phyloP scores from a whole-genome alignment of 2,329 filamentous ascomycete genomes.

The Pseudopyrenochaeta lycopersici region DNA sequence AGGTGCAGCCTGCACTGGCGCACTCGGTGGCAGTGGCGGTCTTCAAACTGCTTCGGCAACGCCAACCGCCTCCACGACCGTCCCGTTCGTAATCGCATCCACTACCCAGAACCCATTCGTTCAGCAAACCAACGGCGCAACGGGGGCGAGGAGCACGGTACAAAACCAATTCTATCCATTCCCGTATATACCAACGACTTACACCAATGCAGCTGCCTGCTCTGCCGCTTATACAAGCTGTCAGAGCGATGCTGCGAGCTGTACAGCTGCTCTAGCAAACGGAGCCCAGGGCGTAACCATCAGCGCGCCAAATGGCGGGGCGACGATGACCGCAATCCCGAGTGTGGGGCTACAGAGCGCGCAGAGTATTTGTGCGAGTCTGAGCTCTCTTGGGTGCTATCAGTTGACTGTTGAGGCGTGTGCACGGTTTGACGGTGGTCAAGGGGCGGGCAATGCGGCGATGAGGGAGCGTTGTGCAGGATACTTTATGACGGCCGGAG shows the following conservation, averaged over 20 bases:
- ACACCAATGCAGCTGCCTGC: slow-evolving; percentile 60
- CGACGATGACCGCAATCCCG: slow-evolving; percentile 57
- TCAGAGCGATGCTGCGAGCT: slow-evolving; percentile 55
- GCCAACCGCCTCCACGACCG: slow-evolving; percentile 21
- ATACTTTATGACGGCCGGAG: slow-evolving; percentile 31
- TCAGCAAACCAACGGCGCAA: slow-evolving; percentile 27
- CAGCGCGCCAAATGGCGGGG: slow-evolving; percentile 58
- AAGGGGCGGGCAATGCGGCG: slow-evolving; percentile 45
- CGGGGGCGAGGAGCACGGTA: slow-evolving; percentile 49
- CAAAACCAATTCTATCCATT: slow-evolving; percentile 62
- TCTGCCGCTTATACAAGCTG: slow-evolving; percentile 64
- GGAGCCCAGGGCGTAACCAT: slow-evolving; percentile 62
- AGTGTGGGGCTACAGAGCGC: slow-evolving; percentile 40
- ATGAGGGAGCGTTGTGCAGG: slow-evolving; percentile 22
- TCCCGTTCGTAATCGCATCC: slow-evolving; percentile 28
- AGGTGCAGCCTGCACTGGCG: slow-evolving; percentile 66
- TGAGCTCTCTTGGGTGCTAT: slow-evolving; percentile 58
- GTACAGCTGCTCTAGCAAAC: slow-evolving; percentile 56
- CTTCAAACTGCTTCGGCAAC: slow-evolving; percentile 27
- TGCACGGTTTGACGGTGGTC: slow-evolving; percentile 46
- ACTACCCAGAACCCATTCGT: slow-evolving; percentile 31
- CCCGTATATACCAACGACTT: slow-evolving; percentile 62
- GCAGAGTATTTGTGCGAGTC: slow-evolving; percentile 42
- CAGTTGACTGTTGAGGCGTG: slow-evolving; percentile 59
- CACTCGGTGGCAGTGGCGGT: slow-evolving; percentile 44